Base-by-base conservation (phyloP, 2,329 filamentous ascomycete species). In the Nemania diffusa region DNA sequence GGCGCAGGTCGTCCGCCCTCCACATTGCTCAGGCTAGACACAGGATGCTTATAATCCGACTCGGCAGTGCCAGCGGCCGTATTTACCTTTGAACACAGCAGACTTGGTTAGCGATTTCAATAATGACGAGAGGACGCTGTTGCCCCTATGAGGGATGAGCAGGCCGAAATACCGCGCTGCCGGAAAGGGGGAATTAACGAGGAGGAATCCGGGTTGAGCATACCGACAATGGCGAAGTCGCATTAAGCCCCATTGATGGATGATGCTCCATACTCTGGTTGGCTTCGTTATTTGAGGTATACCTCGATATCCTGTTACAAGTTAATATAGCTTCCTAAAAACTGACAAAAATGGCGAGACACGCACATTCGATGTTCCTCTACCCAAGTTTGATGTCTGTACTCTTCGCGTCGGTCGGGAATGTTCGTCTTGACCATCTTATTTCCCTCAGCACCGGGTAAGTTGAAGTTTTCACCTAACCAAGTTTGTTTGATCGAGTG, bases 401-500 rank as follows among this genome's bases (percentile, higher is more conserved):
- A 99, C 56, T 93, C 92, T 77, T 97, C 93, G 62, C 96, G 87
- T 68, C 97, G 91, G 79, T 97, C 93, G 2, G 96, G 96, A 7
- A 99, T 93, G 77, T 99, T 99, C 66, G 93, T 97, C 81, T 98
- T 97, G 58, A 92, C 91, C 87, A 98, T 96, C 71, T 91, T 91
- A 72, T 99, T 99, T 15, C 96, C 96, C 62, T 87, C 85, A 42
- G 92, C 90, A 2, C 96, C 96, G 0, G 92, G 91, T 44, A 91
- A 82, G 75, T 92, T 85, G 78, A 91, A 98, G 70, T 92, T 88
- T 34, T 86, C 83, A 2, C 96, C 96, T 4, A 99, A 83, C 95
- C 95, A 99, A 78, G 94, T 89, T 76, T 94, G 90, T 81, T 99
- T 99, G 75, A 98, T 85, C 13, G 90, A 87, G 73, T 92, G 85